Base-by-base conservation (phyloP, 352 stramenopile species). In the Phytophthora brassicae region DNA sequence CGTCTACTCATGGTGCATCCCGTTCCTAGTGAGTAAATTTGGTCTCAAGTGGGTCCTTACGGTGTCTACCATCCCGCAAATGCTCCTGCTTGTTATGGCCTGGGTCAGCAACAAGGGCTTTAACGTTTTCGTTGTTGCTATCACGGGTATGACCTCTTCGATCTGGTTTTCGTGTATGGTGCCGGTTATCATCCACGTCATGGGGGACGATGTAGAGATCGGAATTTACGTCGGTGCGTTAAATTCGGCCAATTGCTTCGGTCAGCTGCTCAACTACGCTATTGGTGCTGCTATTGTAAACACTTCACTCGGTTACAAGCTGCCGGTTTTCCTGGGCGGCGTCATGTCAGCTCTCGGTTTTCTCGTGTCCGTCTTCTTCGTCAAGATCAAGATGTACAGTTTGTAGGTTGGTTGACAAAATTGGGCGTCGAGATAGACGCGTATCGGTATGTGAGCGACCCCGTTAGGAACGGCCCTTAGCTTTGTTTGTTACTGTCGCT, bases 1-100 rank as follows among this genome's bases (percentile, higher is more conserved):
- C 43, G 17, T 75, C 4, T 79, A 72, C 64, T 75, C 72, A 19
- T 75, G 65, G 60, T 66, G 56, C 29, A 59, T 82, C 28, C 74
- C 70, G 29, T 68, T 72, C 54, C 44, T 82, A 4, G 70, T 77
- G 42, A 58, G 56, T 39, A 75, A 73, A 49, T 68, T 77, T 20
- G 74, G 74, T 20, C 53, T 68, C 33, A 68, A 71, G 44, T 74
- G 63, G 60, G 64, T 75, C 11, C 41, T 82, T 11, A 62, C 66
- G 12, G 5, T 60, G 3, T 66, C 67, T 2, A 70, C 69, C 11
- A 17, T 82, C n/a, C 73, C 73, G 26, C 74, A 82, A 48, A 67
- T 55, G 39, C 61, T 72, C 20, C 56, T 82, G 6, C 12, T 79
- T 7, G 14, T 62, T 33, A 68, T 79, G 56, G 64, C 72, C 12